Conservation (phyloP, 1,139 yeast species). For the Diutina mesorugosa region DNA sequence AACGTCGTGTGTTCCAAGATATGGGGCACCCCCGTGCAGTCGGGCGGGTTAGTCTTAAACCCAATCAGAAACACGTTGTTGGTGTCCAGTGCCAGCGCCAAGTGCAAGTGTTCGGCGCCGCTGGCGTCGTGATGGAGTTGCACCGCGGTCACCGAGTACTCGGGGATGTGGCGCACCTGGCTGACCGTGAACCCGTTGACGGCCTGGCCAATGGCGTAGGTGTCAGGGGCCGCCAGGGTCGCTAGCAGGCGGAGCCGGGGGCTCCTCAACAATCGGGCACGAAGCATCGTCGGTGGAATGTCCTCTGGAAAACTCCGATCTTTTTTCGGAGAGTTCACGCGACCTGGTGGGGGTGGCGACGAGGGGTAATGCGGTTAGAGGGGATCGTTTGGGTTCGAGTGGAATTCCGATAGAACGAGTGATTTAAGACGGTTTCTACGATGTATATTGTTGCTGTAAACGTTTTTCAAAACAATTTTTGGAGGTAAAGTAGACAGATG, state of each 20-base stretch:
- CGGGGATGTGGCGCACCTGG: conserved; percentile 62
- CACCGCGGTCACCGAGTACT: conserved; percentile 14
- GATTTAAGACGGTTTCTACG: too few species aligned
- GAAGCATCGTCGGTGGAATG: not conserved
- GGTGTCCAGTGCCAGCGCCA: conserved; percentile 59
- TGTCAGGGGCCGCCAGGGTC: conserved; percentile 1
- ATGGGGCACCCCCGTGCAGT: conserved; percentile 90
- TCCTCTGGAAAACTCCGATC: not conserved
- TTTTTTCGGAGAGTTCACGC: not conserved
- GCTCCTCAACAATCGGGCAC: not conserved
- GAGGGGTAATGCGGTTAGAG: not conserved
- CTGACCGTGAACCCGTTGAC: conserved; percentile 54
- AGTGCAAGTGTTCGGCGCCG: conserved; percentile 74
- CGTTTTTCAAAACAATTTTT: too few species aligned
- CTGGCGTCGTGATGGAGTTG: conserved; percentile 21
- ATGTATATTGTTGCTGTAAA: too few species aligned
- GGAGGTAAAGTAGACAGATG: too few species aligned
- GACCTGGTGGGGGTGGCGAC: not conserved
- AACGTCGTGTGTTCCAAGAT: conserved; percentile 89
- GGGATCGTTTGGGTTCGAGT: not conserved
- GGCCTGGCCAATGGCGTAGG: conserved; percentile 49
- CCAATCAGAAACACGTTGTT: conserved; percentile 85
- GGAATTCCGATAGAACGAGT: too few species aligned
- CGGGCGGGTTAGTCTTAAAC: conserved; percentile 90
- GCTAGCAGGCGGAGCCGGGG: not conserved